Percentiles rank a stretch among this genome's conserved stretches.
Conservation (phyloP, 805 yeast genomes). For the Tanozyma kutaoensis region DNA sequence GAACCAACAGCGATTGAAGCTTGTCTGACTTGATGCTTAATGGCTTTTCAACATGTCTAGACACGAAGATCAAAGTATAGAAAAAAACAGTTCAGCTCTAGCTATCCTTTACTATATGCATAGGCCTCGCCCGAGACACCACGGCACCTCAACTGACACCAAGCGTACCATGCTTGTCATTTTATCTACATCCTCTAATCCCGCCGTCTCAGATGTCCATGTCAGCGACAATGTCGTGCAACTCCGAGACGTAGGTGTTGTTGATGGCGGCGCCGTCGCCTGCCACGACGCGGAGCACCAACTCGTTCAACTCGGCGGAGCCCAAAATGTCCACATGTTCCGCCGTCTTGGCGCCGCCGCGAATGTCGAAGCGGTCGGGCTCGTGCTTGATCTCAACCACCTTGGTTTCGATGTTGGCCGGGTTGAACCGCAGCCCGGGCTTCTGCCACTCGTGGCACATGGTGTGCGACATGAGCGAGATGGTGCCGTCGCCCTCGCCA, state of each 20-base stretch:
- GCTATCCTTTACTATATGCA: too few relatives aligned
- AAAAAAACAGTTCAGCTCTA: too few relatives aligned
- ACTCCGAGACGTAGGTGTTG: conserved; percentile 42
- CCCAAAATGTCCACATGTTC: conserved; percentile 97
- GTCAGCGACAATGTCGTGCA: conserved; percentile 47
- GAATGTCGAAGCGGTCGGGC: conserved; percentile 84
- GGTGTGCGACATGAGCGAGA: conserved; percentile 72
- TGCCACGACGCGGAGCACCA: conserved; percentile 67
- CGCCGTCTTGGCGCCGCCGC: conserved; percentile 96
- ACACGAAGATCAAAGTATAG: too few relatives aligned
- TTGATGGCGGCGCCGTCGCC: conserved; percentile 64
- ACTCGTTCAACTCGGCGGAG: conserved; percentile 81
- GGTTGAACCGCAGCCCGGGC: conserved; percentile 53
- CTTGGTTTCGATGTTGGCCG: conserved; percentile 59
- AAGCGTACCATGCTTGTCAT: too few relatives aligned
- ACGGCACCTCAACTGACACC: too few relatives aligned
- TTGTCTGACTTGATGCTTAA: too few relatives aligned
- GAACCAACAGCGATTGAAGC: too few relatives aligned
- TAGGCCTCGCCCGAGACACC: too few relatives aligned
- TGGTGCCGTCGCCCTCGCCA: conserved; percentile 95
- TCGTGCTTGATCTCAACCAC: conserved; percentile 87
- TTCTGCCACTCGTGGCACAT: conserved; percentile 85
- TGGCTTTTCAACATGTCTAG: too few relatives aligned
- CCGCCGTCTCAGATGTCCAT: conserved; percentile 19
- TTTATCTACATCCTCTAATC: too few relatives aligned